These are phyloP conservation scores for Ophiosphaerella korrae DNA, from an alignment of 2,329 filamentous ascomycete species.

Conservation along the genomic window DNA sequence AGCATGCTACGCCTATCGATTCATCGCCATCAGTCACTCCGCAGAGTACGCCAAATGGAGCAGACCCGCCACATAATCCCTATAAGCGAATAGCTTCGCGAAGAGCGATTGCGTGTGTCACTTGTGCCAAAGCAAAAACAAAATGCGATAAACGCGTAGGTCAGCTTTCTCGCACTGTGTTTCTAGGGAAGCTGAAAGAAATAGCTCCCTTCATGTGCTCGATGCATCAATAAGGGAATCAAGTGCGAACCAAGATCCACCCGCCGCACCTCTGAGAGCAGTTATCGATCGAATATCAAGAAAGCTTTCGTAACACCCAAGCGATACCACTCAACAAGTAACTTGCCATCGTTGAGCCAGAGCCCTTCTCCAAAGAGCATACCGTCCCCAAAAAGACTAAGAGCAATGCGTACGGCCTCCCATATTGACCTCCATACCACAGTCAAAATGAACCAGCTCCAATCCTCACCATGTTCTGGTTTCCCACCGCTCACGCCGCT, in stretches of 20 bases:
- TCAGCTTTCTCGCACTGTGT: not conserved
- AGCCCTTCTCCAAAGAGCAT: slow-evolving; percentile 30
- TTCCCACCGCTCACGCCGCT: slow-evolving; percentile 36
- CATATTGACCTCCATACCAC: slow-evolving; percentile 38
- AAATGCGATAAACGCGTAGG: slow-evolving; percentile 46
- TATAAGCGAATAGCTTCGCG: slow-evolving; percentile 40
- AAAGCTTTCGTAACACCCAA: slow-evolving; percentile 34
- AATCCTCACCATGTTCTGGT: slow-evolving; percentile 24
- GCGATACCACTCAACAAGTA: slow-evolving; percentile 27
- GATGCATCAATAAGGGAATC: slow-evolving; percentile 43
- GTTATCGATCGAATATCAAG: slow-evolving; percentile 32
- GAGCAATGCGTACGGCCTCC: slow-evolving; percentile 28
- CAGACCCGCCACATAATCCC: slow-evolving; percentile 24
- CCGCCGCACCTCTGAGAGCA: slow-evolving; percentile 44
- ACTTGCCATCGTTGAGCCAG: slow-evolving; percentile 22
- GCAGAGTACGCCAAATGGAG: slow-evolving; percentile 15
- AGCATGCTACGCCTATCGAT: slow-evolving; percentile 18
- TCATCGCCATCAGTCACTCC: slow-evolving; percentile 14
- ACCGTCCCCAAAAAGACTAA: slow-evolving; percentile 22
- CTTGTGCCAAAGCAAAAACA: slow-evolving; percentile 47
- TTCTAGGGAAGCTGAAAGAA: not conserved
- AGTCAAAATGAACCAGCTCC: slow-evolving; percentile 29
- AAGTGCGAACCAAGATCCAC: slow-evolving; percentile 45
- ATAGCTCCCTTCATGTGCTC: slow-evolving; percentile 44
- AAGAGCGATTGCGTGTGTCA: slow-evolving; percentile 47